Conservation (phyloP, 306 rosid species). For the Bauhinia variegata region DNA sequence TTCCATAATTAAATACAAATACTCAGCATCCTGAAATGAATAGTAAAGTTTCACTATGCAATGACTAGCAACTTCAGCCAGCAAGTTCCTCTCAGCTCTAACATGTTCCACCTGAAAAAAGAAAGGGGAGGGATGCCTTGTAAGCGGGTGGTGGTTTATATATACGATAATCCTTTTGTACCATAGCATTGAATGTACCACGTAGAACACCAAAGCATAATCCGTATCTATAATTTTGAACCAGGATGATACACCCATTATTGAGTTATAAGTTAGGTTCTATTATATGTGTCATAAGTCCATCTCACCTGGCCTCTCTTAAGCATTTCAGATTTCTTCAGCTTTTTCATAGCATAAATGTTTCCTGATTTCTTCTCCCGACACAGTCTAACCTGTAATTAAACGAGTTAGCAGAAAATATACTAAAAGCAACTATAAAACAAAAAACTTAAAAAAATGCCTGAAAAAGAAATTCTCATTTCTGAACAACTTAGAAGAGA, state of each 20-base stretch:
- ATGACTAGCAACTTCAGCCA: constrained; percentile 98
- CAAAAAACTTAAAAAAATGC: too few relatives aligned
- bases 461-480: constrained; percentile 18
- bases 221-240: constrained; percentile 17
- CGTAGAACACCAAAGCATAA: constrained; percentile 14
- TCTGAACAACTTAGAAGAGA: constrained; percentile 30
- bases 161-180: constrained; percentile 16
- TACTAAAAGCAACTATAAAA: constrained; percentile 28
- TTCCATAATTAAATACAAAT: constrained; percentile 93
- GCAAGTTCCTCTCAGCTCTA: constrained; percentile 96
- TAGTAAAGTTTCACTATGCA: constrained; percentile 97
- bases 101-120: constrained; percentile 87
- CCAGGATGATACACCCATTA: constrained; percentile 19
- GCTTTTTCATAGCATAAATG: constrained; percentile 97
- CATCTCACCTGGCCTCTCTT: constrained; percentile 94
- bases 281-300: constrained; percentile 15
- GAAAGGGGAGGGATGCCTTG: constrained; percentile 20
- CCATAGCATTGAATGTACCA: constrained; percentile 9
- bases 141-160: constrained; percentile 15
- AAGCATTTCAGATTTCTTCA: constrained; percentile 98
- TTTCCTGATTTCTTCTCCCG: constrained; percentile 99
- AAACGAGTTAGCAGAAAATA: constrained; percentile 38
- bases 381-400: constrained; percentile 88
- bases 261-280: constrained; percentile 28
- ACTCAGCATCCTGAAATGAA: constrained; percentile 95